These are phyloP conservation scores for Neonectria hederae DNA, from an alignment of 2,329 filamentous ascomycete species.

Conservation along the genomic window DNA sequence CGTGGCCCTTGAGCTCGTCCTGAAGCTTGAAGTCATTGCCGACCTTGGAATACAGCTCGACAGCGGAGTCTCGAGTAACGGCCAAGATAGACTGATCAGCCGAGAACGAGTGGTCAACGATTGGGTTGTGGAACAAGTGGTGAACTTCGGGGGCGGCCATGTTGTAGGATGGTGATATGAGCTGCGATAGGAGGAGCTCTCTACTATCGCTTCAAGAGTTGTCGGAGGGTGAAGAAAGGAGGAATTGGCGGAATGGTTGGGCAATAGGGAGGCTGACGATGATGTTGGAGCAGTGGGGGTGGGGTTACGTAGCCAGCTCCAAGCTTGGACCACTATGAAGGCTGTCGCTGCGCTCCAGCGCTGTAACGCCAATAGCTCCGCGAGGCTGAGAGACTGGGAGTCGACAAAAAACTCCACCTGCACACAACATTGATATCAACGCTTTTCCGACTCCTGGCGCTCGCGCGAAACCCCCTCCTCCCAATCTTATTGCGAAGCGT, in stretches of 20 bases:
- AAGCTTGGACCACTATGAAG: constrained; percentile 41
- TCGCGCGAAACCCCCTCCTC: constrained; percentile 16
- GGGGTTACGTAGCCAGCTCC: constrained; percentile 42
- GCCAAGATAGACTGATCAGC: constrained; percentile 88
- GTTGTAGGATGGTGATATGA: constrained; percentile 38
- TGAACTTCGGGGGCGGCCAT: constrained; percentile 93
- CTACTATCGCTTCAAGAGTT: constrained; percentile 77
- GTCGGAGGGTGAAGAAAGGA: constrained; percentile 27
- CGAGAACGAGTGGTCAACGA: constrained; percentile 98
- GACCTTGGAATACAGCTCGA: constrained; percentile 84
- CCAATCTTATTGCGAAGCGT: constrained; percentile 11
- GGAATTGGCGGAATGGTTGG: constrained; percentile 26
- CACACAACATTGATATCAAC: constrained; percentile 31
- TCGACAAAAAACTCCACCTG: constrained; percentile 43
- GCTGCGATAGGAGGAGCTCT: constrained; percentile 74
- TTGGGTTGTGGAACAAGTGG: constrained; percentile 95
- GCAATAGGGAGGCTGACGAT: constrained; percentile 31
- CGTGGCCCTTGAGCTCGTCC: constrained; percentile 94
- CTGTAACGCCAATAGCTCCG: constrained; percentile 11
- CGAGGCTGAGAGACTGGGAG: constrained; percentile 41
- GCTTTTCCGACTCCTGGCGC: constrained; percentile 22
- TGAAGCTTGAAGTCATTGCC: constrained; percentile 83
- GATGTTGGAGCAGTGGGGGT: constrained; percentile 35
- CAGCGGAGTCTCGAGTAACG: constrained; percentile 86
- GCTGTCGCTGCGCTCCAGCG: constrained; percentile 13